A percentile compares a stretch with the other conserved stretches of the same genome.
phyloP scores from a whole-genome alignment of 1,139 yeast genomes.

The Debaryomycetaceae sp. region DNA sequence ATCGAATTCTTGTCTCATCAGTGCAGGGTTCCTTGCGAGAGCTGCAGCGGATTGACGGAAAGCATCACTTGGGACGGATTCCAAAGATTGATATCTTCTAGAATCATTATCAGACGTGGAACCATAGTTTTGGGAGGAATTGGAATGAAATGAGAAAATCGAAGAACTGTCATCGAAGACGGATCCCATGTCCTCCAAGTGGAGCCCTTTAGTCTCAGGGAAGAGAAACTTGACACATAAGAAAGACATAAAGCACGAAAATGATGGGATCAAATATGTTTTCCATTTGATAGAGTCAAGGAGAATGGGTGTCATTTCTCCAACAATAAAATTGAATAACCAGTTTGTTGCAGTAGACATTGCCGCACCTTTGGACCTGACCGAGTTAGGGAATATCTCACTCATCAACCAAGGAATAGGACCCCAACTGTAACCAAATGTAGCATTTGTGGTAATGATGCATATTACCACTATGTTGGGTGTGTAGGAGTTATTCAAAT shows the following conservation, averaged over 20 bases:
- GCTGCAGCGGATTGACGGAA: constrained; percentile 35
- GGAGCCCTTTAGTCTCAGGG: constrained; percentile 55
- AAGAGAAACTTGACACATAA: constrained; percentile 50
- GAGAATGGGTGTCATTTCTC: constrained; percentile 84
- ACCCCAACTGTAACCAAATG: constrained; percentile 89
- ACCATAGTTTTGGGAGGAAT: constrained; percentile 22
- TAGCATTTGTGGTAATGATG: constrained; percentile 77
- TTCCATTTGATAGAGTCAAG: constrained; percentile 77
- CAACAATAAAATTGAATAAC: constrained; percentile 92
- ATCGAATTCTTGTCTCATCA: constrained; percentile 29
- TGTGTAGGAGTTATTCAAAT: constrained; percentile 55
- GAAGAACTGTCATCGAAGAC: constrained; percentile 48
- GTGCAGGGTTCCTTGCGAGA: constrained; percentile 36
- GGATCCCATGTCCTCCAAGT: constrained; percentile 52
- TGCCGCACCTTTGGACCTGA: constrained; percentile 92
- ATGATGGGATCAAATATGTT: constrained; percentile 76
- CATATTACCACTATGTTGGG: constrained; percentile 70
- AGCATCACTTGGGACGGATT: constrained; percentile 14
- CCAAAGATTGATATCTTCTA: constrained; percentile 19
- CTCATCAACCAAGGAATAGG: constrained; percentile 95
- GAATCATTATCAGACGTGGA: constrained; percentile 11
- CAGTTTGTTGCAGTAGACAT: constrained; percentile 90
- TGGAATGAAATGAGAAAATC: constrained; percentile 43
- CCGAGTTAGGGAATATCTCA: constrained; percentile 81
- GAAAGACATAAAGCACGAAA: constrained; percentile 66